Evolutionary conservation across 495 filamentous ascomycete genomes (phyloP), one percentile per base, ranked within the genome.

Genomic region (Mytilinidion resinicola): DNA sequence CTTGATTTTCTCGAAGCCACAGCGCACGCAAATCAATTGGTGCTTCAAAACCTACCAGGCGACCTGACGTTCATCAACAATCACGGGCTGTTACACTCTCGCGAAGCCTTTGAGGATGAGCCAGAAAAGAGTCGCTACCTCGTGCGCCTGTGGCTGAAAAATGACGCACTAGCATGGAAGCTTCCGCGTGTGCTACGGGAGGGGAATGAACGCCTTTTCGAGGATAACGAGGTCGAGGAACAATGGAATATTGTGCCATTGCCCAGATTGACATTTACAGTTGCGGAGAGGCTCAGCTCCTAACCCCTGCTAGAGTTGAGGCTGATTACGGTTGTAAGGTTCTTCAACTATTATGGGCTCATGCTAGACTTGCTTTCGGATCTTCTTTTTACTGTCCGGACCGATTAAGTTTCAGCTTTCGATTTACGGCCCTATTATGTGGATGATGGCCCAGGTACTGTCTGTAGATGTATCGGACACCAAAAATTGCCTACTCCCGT

Each of bases 111-210:
- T 9, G 9, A 43, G 19, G 39, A 43, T 9, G 39, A 43, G 14
- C 9, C 39, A 46, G 44, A 19, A 51, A 51, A 17, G 41, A 35
- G 10, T 49, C 62, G 76, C n/a, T 71, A 78, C 49, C 57, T 78
- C 12, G 52, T 78, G 8, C 64, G 76, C 0, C 66, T 76, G 50
- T 76, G 74, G 74, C 66, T 77, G 3, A 70, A 67, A 57, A 72
- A 76, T 53, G 64, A 66, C 9, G 65, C 60, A 34, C 47, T 73
- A 8, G 67, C 63, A 1, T 78, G 73, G 74, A 53, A 64, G 50
- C 57, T 74, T 9, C 74, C 74, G 7, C 12, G 55, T 10, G 34
- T 42, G 9, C 53, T 75, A 15, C 61, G 62, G 57, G 55, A 66
- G 42, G 70, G 66, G 33, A 68, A 64, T 42, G 57, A 53, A 17